Base-by-base conservation (phyloP, 176 grass and related monocot species). In the Luzula sylvatica region DNA sequence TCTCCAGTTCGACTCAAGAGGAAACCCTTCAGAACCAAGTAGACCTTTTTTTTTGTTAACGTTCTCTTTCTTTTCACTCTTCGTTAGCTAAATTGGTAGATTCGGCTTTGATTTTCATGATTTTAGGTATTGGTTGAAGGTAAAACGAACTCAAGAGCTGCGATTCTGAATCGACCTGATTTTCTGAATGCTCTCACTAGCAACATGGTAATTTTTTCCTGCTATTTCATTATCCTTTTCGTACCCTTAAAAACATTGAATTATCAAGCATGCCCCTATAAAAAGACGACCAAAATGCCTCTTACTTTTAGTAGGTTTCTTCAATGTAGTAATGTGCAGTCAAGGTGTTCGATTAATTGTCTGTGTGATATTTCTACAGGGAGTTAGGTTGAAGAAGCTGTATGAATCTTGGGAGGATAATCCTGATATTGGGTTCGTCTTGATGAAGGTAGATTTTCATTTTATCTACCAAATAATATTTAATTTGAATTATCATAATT, bases 401-500 rank as follows among this genome's bases (percentile, higher is more conserved):
- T 98, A 98, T 53, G 69, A 79, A 42, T 89, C 84, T 23, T 96
- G 90, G 90, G 90, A 96, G 47, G 81, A 96, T 70, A 86, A 79
- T 51, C 71, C 84, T 27, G 81, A 98, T 53, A 77, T 98, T 65
- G 85, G 86, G 25, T 98, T 98, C 52, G 78, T 90, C n/a, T 80
- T 90, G 67, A 86, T 98, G 81, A 98, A 90, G 81, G 92, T 98
- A 81, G 50, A 54, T 62, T 62, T 60, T 53, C 49, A 55, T 21
- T 71, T 41, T 59, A 61, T 20, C 13, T 32, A 20, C 18, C 1
- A 28, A 20, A 26, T n/a, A 53, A 32, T 18, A 30, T 42, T 13
- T 38, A 8, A 47, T 45, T 26, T 20, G 11, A 22, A 55, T 53
- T 11, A 26, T 68, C 4, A 40, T 48, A 20, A 43, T 35, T 46